phyloP scores from a whole-genome alignment of 208 protist species.

The Tritrichomonas musculus region DNA sequence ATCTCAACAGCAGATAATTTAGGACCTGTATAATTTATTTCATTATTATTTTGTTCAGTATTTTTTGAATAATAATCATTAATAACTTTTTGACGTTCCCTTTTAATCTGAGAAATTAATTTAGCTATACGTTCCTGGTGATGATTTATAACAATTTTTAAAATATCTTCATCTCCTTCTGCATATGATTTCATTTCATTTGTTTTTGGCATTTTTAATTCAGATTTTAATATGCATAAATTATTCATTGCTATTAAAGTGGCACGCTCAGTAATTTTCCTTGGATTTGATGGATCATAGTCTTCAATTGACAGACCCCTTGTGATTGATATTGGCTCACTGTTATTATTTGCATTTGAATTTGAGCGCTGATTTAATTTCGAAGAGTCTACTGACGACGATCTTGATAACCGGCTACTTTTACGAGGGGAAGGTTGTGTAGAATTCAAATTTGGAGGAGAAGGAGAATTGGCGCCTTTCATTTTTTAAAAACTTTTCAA shows the following conservation, averaged over 20 bases:
- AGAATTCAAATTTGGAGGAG: too few species aligned
- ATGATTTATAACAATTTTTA: background rate
- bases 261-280: background rate
- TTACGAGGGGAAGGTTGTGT: too few species aligned
- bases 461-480: too few species aligned
- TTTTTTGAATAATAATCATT: background rate
- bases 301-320: background rate
- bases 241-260: constrained; percentile 2
- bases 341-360: too few species aligned
- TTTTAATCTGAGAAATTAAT: background rate
- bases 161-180: background rate
- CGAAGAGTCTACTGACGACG: too few species aligned
- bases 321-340: too few species aligned
- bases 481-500: too few species aligned
- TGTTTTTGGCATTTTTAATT: background rate
- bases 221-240: background rate
- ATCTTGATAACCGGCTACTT: too few species aligned
- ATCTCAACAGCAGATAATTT: background rate
- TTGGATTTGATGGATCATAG: background rate
- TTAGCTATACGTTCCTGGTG: background rate
- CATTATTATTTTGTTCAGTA: background rate
- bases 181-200: background rate
- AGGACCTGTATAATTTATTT: background rate
- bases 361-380: too few species aligned
- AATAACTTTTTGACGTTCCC: background rate